Conservation (phyloP, 129 eudicot genomes). For the Sambucus nigra region DNA sequence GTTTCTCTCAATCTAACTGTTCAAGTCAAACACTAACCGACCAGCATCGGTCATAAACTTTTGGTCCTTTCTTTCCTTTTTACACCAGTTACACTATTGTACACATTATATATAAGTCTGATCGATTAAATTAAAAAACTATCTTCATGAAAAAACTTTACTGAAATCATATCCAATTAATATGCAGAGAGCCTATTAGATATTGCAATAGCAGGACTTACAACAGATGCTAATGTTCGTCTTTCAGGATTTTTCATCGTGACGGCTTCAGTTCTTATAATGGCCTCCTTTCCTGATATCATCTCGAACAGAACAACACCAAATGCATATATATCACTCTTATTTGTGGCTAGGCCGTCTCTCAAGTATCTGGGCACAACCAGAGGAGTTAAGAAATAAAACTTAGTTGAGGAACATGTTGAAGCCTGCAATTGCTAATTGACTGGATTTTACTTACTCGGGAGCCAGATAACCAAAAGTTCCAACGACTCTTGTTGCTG, state of each 20-base stretch:
- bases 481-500: constrained; percentile 90
- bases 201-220: constrained; percentile 31
- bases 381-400: not conserved
- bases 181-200: not conserved
- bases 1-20: too few relatives aligned
- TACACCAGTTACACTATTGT: too few relatives aligned
- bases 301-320: constrained; percentile 90
- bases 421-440: not conserved
- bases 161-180: too few relatives aligned
- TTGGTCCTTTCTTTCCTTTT: too few relatives aligned
- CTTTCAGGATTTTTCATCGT: constrained; percentile 48
- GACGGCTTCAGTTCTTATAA: constrained; percentile 57
- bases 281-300: constrained; percentile 86
- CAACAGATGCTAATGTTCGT: constrained; percentile 79
- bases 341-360: constrained; percentile 73
- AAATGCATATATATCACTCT: constrained; percentile 89
- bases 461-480: constrained; percentile 97
- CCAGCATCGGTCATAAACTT: too few relatives aligned
- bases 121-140: too few relatives aligned
- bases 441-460: constrained; percentile 51
- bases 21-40: too few relatives aligned
- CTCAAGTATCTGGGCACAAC: constrained; percentile 53
- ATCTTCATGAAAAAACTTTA: too few relatives aligned
- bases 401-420: not conserved
- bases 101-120: too few relatives aligned